Evolutionary conservation across 768 basidiomycete genomes (phyloP), one percentile per base, ranked within the genome.

Genomic region (Boletellus sp.): DNA sequence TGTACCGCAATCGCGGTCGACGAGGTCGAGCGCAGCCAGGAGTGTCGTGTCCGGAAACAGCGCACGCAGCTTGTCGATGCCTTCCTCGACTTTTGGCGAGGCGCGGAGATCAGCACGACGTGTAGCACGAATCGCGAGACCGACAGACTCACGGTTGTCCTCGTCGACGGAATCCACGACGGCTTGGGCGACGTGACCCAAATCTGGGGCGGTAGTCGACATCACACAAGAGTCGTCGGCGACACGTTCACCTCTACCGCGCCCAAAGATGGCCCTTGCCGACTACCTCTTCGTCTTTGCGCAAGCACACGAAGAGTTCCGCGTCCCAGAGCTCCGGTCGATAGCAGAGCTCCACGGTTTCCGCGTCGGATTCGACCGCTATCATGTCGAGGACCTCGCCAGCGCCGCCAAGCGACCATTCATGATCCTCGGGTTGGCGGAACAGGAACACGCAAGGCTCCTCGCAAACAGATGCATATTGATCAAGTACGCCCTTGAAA

Each of bases 261-360:
- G 28, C 28, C 11, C 28, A 28, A 1, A 33, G 48, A 65, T 67
- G 66, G 40, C 54, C 45, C 47, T 48, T 24, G 47, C 40, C 46
- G 62, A 70, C 38, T 84, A 81, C 55, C 76, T 93, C 48, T 69
- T 94, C 45, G 76, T 86, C 38, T 90, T 93, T 68, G 90, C 90
- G 2, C 89, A 89, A 66, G 78, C 76, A 6, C 90, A 95, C 64
- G 74, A 78, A 32, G 85, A 90, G 32, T 95, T 95, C 63, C 76
- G 94, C 22, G 66, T 94, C 12, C 92, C 93, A 31, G 91, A 94
- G 64, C 78, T 96, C 0, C 66, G 70, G 26, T 94, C 92, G 4
- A 66, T 94, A 34, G 79, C 90, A 3, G 81, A 93, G 58, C 75
- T 92, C 1, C 65, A 86, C 70, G 80, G 76, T 9, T 88, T 96